Evolutionary conservation across 768 basidiomycete genomes (phyloP).

Genomic region (Punctularia strigosozonata): DNA sequence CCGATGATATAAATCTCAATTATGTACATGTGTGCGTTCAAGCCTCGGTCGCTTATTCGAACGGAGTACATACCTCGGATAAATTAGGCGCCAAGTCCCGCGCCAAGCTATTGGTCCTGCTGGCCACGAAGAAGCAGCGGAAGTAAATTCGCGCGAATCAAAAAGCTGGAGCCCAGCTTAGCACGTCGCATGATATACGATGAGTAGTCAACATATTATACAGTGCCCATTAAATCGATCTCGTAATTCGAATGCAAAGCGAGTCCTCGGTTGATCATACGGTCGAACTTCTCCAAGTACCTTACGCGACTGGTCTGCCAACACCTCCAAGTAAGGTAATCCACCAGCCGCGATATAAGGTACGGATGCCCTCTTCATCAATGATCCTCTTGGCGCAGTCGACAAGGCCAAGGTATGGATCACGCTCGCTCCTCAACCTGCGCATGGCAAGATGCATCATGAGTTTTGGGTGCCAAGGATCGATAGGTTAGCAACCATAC

Average conservation of each 20-base stretch:
- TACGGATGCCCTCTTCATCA: constrained; percentile 65
- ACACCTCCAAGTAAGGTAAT: constrained; percentile 56
- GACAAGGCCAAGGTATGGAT: constrained; percentile 64
- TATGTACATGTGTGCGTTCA: too few species aligned
- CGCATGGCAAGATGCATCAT: constrained; percentile 1
- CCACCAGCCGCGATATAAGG: constrained; percentile 84
- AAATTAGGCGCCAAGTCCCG: too few species aligned
- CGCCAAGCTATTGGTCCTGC: too few species aligned
- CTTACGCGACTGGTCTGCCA: constrained; percentile 33
- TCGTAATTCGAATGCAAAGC: neutral
- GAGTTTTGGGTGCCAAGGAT: too few species aligned
- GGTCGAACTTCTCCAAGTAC: neutral
- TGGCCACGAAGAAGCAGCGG: too few species aligned
- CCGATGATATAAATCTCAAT: too few species aligned
- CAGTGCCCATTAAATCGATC: neutral
- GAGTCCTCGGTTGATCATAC: neutral
- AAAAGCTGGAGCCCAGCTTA: too few species aligned
- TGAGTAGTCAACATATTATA: too few species aligned
- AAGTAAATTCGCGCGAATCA: too few species aligned
- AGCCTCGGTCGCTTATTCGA: too few species aligned
- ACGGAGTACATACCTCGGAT: too few species aligned
- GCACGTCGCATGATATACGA: too few species aligned
- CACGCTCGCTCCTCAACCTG: constrained; percentile 64
- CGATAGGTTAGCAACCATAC: constrained; percentile 24
- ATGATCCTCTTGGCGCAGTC: constrained; percentile 71